Evolutionary conservation across 139 green algal species (phyloP), one percentile per base, ranked within the genome.

Genomic region (Chlamydomonas schloesseri): DNA sequence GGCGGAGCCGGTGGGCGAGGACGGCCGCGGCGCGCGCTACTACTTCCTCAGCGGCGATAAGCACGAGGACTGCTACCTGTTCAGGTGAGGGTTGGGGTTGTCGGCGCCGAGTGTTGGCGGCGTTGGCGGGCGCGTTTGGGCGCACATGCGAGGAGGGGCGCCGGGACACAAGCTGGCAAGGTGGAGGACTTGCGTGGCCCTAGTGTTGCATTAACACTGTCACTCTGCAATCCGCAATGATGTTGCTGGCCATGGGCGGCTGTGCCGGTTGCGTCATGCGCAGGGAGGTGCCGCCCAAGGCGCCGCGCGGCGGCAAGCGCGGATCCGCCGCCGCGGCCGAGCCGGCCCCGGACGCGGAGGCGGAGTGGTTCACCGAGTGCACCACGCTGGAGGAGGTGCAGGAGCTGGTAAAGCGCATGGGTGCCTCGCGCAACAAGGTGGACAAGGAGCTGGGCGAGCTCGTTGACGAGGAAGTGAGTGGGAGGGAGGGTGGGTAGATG

Each of bases 1-100:
- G 21, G 55, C 75, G 10, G 11, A 74, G 9, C 84, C 91, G 0
- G 24, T 94, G 5, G 91, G 91, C 29, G 62, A 85, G 71, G 90
- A 94, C 37, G 50, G 57, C 2, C 69, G 58, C 21, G 91, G 90
- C 3, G 50, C 55, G 18, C 71, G 74, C 15, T 94, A 92, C 79
- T 93, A 84, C 67, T 90, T 77, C 20, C 90, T 94, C 53, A 71
- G 42, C 42, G 42, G 42, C 84, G 33, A 36, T 26, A 11, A 50
- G 71, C 57, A 73, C 6, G 91, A 94, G 73, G 91, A 94, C 77
- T 94, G 87, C 77, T 76, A 89, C 55, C 77, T 94, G 9, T 94
- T 91, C 68, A 86, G 73, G 33, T 86, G 60, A 17, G 73, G n/a
- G n/a, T n/a, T n/a, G n/a, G n/a, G n/a, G n/a, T n/a, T n/a, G n/a